Percentiles rank a stretch among this genome's conserved stretches.
phyloP scores from a whole-genome alignment of 768 basidiomycete species.

The Lanmaoa rubissima region DNA sequence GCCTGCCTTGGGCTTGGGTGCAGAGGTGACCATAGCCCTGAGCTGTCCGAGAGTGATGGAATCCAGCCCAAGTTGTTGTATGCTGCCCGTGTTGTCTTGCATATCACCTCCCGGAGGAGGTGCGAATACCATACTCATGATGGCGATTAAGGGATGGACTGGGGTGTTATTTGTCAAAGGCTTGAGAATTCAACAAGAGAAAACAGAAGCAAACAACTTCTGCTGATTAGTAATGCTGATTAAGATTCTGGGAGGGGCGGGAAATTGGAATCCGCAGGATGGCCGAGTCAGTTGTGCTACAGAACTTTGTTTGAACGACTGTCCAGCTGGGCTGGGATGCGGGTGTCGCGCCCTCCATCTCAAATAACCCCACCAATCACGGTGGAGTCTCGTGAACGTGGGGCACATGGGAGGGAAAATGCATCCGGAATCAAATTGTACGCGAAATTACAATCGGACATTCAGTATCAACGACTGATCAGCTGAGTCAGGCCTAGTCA shows the following conservation, averaged over 20 bases:
- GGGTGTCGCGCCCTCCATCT: neutral
- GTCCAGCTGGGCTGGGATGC: neutral
- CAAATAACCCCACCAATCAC: constrained; percentile 5
- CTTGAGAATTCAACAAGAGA: constrained; percentile 26
- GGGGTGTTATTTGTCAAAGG: constrained; percentile 23
- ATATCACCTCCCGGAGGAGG: constrained; percentile 27
- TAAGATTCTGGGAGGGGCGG: neutral
- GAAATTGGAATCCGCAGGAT: constrained; percentile 3
- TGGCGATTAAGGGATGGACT: neutral
- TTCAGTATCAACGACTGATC: neutral
- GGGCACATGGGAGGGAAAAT: neutral
- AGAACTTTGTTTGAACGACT: constrained; percentile 5
- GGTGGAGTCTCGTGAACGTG: constrained; percentile 2
- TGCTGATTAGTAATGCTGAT: neutral
- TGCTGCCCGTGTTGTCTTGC: constrained; percentile 30
- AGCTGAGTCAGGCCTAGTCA: constrained; percentile 10
- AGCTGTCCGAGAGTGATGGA: constrained; percentile 83
- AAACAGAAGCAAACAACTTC: constrained; percentile 19
- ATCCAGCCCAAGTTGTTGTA: constrained; percentile 50
- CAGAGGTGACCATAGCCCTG: constrained; percentile 65
- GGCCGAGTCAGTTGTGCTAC: constrained; percentile 8
- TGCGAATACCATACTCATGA: constrained; percentile 36
- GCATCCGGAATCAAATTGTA: neutral
- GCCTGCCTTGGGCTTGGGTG: constrained; percentile 73
- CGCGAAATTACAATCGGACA: constrained; percentile 6